Evolutionary conservation across 2,329 filamentous ascomycete genomes (phyloP), one percentile per base, ranked within the genome.

Genomic region (Knoxdaviesia capensis): DNA sequence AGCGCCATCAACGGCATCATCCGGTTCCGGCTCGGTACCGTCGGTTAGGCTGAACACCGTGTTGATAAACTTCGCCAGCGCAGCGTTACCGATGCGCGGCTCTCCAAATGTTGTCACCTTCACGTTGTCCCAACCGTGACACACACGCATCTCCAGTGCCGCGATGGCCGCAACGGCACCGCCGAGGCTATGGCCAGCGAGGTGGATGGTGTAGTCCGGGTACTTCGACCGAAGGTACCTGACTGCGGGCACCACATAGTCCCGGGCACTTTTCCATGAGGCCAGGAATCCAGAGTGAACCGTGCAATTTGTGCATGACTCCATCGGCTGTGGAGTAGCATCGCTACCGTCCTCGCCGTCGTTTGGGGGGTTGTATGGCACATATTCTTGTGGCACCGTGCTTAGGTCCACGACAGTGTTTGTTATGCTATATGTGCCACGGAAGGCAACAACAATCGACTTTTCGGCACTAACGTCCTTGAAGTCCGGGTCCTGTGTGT

Each of bases 361-460:
- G 36, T 65, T 63, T 0, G 66, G 65, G 2, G 71, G 67, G 1
- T 82, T 80, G 55, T 94, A 98, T 1, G 90, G 87, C 1, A 86
- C 72, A 54, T 96, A 98, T 56, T 82, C 74, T 57, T 96, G 88
- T 8, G 86, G 87, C 3, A 88, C 68, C 2, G 86, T 92, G 48
- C 83, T 86, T 43, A 98, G 67, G 60, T 98, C 90, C 40, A 86
- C 70, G 47, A 98, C 78, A 8, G 87, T 87, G 56, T 96, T 94
- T 42, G 85, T 72, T 51, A 98, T 70, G 49, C 86, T 94, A 59
- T 96, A 94, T 9, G 90, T 96, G 29, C 90, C 90, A 39, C 90
- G 77, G 53, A 96, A 96, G 6, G 86, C 87, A 34, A 96, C 71
- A 38, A 96, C 66, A 44, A 98, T 81, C 32, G 62, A 61, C 36